Evolutionary conservation across 257 asterid species (phyloP).

Genomic region (Gentiana straminea): DNA sequence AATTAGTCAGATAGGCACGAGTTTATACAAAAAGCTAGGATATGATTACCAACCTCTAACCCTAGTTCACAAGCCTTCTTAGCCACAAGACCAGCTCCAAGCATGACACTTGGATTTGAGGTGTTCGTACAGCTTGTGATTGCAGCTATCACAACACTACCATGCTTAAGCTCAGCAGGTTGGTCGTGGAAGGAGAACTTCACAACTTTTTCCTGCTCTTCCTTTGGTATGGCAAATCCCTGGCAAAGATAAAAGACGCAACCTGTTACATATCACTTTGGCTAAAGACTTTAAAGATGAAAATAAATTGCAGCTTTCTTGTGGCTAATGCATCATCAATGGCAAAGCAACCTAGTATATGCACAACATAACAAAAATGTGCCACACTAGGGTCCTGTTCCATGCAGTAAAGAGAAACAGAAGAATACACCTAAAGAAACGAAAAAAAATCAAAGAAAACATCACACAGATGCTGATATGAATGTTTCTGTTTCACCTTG

Average conservation of each 20-base stretch:
- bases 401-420: conserved; percentile 1
- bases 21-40: neutral
- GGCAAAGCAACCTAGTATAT: neutral
- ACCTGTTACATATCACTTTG: neutral
- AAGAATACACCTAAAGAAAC: too few relatives aligned
- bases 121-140: conserved; percentile 95
- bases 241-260: conserved; percentile 17
- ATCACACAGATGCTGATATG: neutral
- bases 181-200: conserved; percentile 59
- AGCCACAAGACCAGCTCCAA: conserved; percentile 96
- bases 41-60: conserved; percentile 54
- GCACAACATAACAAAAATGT: too few relatives aligned
- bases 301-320: neutral
- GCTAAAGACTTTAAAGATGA: neutral
- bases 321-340: neutral
- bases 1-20: neutral
- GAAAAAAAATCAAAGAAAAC: neutral
- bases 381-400: neutral
- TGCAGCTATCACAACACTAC: conserved; percentile 93
- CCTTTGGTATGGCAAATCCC: conserved; percentile 83
- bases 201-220: conserved; percentile 65
- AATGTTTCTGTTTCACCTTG: conserved; percentile 39
- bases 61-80: conserved; percentile 93
- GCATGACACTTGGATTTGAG: conserved; percentile 97
- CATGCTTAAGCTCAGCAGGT: conserved; percentile 81